Percentiles rank a stretch among this genome's conserved stretches.
Evolutionary conservation across 1,284 basidiomycete genomes (phyloP).

Genomic region (Somion occarium): DNA sequence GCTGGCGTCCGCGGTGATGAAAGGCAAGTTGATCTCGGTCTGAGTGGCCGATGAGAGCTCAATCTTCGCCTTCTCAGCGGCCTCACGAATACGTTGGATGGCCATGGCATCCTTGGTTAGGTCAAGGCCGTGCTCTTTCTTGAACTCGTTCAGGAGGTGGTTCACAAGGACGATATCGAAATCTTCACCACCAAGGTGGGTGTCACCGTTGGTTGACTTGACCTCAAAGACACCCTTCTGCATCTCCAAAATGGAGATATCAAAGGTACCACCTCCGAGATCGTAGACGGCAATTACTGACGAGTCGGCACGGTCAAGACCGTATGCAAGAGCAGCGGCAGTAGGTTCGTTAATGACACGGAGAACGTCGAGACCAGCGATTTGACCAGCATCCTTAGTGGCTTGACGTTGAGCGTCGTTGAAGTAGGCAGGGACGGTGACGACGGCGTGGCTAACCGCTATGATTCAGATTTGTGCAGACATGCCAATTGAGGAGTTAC

Average conservation of each 20-base stretch:
- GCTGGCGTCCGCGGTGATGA: constrained; percentile 92
- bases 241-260: constrained; percentile 99
- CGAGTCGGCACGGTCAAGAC: constrained; percentile 80
- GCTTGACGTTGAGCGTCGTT: constrained; percentile 99
- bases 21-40: constrained; percentile 95
- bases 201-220: constrained; percentile 99
- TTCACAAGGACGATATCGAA: constrained; percentile 93
- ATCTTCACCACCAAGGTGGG: constrained; percentile 98
- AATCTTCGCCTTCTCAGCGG: constrained; percentile 99
- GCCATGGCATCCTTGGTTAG: constrained; percentile 89
- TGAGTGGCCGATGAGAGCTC: constrained; percentile 91
- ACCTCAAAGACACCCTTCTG: constrained; percentile 99
- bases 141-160: constrained; percentile 87
- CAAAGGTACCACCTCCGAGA: constrained; percentile 97
- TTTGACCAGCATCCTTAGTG: constrained; percentile 96
- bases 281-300: constrained; percentile 96
- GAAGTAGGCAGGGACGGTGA: constrained; percentile 98
- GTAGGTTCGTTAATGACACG: constrained; percentile 99
- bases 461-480: neutral
- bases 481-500: constrained; percentile 27
- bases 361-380: constrained; percentile 95
- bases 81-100: constrained; percentile 98
- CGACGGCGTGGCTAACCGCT: constrained; percentile 62
- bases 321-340: constrained; percentile 96
- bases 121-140: constrained; percentile 87